Evolutionary conservation across 805 yeast genomes (phyloP), one percentile per base, ranked within the genome.

Genomic region (Saccharomycopsis sp.): DNA sequence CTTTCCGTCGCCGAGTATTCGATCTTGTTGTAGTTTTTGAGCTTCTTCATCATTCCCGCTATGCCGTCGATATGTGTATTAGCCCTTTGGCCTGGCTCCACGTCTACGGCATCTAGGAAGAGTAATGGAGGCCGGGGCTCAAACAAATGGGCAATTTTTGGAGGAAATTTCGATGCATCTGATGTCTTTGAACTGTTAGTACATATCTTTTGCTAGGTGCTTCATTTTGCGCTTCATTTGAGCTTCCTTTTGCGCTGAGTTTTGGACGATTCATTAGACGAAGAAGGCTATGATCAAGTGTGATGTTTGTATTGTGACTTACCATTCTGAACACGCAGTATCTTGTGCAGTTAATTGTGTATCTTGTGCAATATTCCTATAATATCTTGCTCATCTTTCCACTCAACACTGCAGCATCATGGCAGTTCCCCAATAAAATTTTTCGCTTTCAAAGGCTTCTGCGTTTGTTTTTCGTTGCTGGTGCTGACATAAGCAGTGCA

Each of bases 91-190:
- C 72, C 78, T 0, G 78, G 73, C 0, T 79, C 71, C 54, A 69
- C 68, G 64, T 84, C 90, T 2, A 68, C 61, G 1, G 83, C 82
- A 23, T 64, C 68, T 2, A 75, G 63, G 60, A 74, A 77, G 23
- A 73, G 71, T 4, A 79, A 66, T 18, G 85, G 85, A 4, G 78
- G 78, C 50, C 76, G 73, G 2, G 85, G 83, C 4, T 74, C 73
- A 65, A 84, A 84, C 24, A 84, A 75, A 64, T 76, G 74, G 57
- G 78, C 79, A 50, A 84, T 74, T 47, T 70, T 69, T 1, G 51
- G 55, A 2, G 62, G 75, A 8, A 73, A 64, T 46, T 65, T 64
- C 57, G 60, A 56, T 14, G 65, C 56, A 53, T 71, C 75, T 29
- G 75, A 58, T 3, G 61, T 58, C 61, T 21, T 24, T 50, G 9